A percentile compares a stretch with the other conserved stretches of the same genome.
Evolutionary conservation across 2,329 filamentous ascomycete genomes (phyloP).

Genomic region (Pyricularia sp.): DNA sequence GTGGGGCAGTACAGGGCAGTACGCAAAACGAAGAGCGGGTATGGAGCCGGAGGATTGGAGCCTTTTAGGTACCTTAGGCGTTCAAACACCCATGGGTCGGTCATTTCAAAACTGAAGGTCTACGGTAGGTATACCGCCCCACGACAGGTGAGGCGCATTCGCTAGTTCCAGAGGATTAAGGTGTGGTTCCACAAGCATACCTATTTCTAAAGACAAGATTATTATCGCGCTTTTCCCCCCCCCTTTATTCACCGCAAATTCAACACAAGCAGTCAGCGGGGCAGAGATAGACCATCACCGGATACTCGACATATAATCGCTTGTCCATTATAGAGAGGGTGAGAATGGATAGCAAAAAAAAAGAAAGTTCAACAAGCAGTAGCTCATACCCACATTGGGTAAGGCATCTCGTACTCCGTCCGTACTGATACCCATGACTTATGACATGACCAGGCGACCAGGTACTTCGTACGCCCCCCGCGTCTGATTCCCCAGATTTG

Average conservation of each 20-base stretch:
- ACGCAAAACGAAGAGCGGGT: background rate
- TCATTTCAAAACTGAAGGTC: background rate
- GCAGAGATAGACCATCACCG: background rate
- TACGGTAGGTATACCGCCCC: background rate
- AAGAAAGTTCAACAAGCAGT: background rate
- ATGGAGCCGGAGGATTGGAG: background rate
- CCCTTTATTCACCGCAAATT: background rate
- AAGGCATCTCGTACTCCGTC: too few species aligned
- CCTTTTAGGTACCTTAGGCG: too few species aligned
- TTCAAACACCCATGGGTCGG: too few species aligned
- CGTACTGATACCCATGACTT: too few species aligned
- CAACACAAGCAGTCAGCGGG: background rate
- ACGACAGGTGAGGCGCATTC: background rate
- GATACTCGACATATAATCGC: background rate
- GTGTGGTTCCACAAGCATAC: background rate
- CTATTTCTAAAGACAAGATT: background rate
- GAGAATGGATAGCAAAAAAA: background rate
- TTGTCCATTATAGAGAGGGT: background rate
- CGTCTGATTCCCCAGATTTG: background rate
- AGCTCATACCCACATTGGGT: background rate
- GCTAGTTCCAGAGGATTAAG: background rate
- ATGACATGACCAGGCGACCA: too few species aligned
- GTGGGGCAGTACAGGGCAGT: too few species aligned
- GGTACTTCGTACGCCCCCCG: background rate
- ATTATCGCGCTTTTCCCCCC: background rate